Conservation (phyloP, 2,329 filamentous ascomycete species). For the Periconia digitata region DNA sequence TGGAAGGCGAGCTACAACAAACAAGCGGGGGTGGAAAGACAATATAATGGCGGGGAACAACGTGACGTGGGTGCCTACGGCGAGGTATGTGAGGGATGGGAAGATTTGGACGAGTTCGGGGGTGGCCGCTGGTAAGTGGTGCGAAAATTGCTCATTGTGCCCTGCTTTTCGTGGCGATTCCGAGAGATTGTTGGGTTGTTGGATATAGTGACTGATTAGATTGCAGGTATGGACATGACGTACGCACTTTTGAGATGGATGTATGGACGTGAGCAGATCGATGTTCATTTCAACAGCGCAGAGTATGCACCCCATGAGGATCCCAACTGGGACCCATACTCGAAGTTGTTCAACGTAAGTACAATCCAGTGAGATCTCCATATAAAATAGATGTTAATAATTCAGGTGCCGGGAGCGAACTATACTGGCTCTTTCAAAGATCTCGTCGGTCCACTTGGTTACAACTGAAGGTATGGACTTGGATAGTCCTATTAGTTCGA, state of each 20-base stretch:
- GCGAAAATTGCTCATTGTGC: not conserved
- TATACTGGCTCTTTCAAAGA: not conserved
- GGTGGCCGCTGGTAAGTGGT: slow-evolving; percentile 47
- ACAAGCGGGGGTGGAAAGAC: slow-evolving; percentile 56
- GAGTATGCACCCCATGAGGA: slow-evolving; percentile 38
- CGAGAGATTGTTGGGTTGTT: no score
- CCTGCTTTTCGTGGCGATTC: no score
- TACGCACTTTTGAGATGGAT: slow-evolving; percentile 55
- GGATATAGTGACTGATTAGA: not conserved
- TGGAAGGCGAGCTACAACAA: slow-evolving; percentile 61
- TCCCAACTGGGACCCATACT: not conserved
- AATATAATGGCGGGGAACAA: not conserved
- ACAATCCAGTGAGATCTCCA: not conserved
- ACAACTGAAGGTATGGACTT: not conserved
- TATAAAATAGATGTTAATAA: not conserved
- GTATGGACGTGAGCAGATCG: slow-evolving; percentile 54
- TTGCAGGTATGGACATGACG: slow-evolving; percentile 57
- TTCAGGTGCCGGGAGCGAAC: not conserved
- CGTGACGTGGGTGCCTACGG: slow-evolving; percentile 52
- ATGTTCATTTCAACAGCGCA: slow-evolving; percentile 48
- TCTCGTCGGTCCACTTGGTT: not conserved
- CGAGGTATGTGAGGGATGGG: slow-evolving; percentile 64
- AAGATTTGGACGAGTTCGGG: slow-evolving; percentile 66
- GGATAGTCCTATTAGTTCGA: no score
- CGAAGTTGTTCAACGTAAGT: not conserved